Evolutionary conservation across 257 asterid species (phyloP), one percentile per base, ranked within the genome.

Genomic region (Voacanga thouarsii): DNA sequence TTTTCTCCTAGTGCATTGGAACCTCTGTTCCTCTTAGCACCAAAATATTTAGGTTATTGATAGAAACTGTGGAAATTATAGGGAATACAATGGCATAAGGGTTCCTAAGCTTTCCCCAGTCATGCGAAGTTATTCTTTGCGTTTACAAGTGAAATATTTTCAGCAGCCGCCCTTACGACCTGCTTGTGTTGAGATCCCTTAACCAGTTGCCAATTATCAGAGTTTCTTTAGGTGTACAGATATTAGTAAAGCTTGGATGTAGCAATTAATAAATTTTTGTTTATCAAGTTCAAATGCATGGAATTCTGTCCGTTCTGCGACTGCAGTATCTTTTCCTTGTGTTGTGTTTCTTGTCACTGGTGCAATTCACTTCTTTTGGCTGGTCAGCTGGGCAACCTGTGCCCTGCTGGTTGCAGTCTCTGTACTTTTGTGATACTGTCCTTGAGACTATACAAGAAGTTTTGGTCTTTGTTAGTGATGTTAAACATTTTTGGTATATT

Each of bases 1-100:
- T 85, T 87, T 66, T 84, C 91, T 73, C 91, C 88, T 4, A 85
- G 86, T 53, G 82, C 89, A 30, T 82, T 87, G 84, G 77, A 85
- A 78, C 85, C 85, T 61, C 80, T 87, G 73, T 82, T 87, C 84
- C 50, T 82, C 71, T 80, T 85, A 76, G 89, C 86, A 16, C 89
- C 89, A 16, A 87, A 82, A 71, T 87, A 79, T 69, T 59, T 87
- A n/a, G 91, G 88, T 66, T 87, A 82, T 61, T 87, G 69, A 64
- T n/a, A 7, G 72, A 26, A 9, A 5, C 19, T 26, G 41, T 43
- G 14, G 11, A 23, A 68, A 61, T 41, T 41, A 74, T 75, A 49
- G 69, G n/a, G 44, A 47, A 60, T 61, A 39, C 24, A 19, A 12
- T 50, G 51, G 79, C 69, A 39, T 68, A 72, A 51, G 45, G 39